phyloP scores from a whole-genome alignment of 2,329 filamentous ascomycete species.

The Calonectria montana region DNA sequence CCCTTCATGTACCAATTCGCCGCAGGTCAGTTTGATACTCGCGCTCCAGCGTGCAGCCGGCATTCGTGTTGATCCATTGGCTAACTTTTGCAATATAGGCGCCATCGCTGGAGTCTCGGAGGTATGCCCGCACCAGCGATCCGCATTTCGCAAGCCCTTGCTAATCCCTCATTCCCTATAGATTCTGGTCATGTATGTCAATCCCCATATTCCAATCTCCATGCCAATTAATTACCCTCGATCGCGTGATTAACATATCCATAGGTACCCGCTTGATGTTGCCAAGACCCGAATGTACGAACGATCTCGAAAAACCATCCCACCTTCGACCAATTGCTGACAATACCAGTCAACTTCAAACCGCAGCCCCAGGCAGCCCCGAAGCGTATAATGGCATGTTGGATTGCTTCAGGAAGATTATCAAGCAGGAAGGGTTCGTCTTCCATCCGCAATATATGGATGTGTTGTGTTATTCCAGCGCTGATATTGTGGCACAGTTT shows the following conservation, averaged over 20 bases:
- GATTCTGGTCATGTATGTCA: slow-evolving; percentile 86
- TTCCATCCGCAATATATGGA: slow-evolving; percentile 19
- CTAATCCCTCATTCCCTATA: slow-evolving; percentile 52
- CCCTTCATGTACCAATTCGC: slow-evolving; percentile 96
- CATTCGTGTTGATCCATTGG: slow-evolving; percentile 24
- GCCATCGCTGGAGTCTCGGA: slow-evolving; percentile 98
- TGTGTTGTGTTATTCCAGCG: slow-evolving; percentile 13
- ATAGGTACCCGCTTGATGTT: slow-evolving; percentile 97
- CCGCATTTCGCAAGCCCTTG: slow-evolving; percentile 31
- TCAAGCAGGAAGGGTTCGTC: slow-evolving; percentile 90
- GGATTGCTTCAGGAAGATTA: slow-evolving; percentile 97
- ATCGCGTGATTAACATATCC: slow-evolving; percentile 24
- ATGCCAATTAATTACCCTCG: neutral
- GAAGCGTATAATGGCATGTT: slow-evolving; percentile 97
- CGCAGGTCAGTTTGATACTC: slow-evolving; percentile 72
- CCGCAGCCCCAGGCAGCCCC: slow-evolving; percentile 75
- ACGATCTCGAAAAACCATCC: slow-evolving; percentile 34
- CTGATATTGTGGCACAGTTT: slow-evolving; percentile 68
- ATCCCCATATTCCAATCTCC: slow-evolving; percentile 26
- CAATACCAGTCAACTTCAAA: slow-evolving; percentile 81
- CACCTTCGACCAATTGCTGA: slow-evolving; percentile 33
- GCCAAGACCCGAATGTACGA: slow-evolving; percentile 97
- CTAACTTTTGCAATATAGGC: slow-evolving; percentile 60
- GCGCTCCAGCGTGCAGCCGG: slow-evolving; percentile 14
- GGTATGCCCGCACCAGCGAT: slow-evolving; percentile 63